Evolutionary conservation across 2,329 filamentous ascomycete species (phyloP), one percentile per base, ranked within the genome.

Genomic region (Hawksworthiomyces lignivorus): DNA sequence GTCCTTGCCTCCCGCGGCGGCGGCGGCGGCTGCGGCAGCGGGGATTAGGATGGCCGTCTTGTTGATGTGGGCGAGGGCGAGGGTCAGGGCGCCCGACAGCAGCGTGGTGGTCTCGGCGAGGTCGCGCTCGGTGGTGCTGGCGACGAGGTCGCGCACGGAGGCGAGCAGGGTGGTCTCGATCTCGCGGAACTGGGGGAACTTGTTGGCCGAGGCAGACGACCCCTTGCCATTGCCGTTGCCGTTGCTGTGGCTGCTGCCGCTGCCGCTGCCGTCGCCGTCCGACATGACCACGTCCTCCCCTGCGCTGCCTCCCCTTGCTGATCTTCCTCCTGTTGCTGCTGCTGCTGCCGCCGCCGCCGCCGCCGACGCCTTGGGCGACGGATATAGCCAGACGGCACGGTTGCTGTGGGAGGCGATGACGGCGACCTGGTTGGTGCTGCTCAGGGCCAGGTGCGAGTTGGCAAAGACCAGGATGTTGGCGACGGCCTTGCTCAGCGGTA

Each of bases 361-460:
- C 96, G 80, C 80, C 87, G 97, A 39, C 2, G 53, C 57, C 21
- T 59, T 62, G 7, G 64, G 62, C 3, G 68, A 61, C 0, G 92
- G 92, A 56, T 96, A 97, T 4, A 98, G 80, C 80, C 89, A 98
- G 56, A 82, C 75, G 43, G 90, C 87, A 49, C 84, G 81, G 56
- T 92, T 83, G 51, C 80, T 82, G 60, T 98, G 92, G 8, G 87
- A 87, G 26, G 90, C 92, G 48, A 98, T 78, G 14, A 98, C 77
- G 47, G 89, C 88, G 36, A 97, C 86, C 61, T 90, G 85, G 64
- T 97, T 97, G 41, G 85, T 79, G 62, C 92, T 90, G 63, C 89
- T 94, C 59, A 90, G 89, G 51, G 92, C 88, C 24, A 98, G 75
- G 59, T 98, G 94, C 42, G 90, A 87, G 62, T 98, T 97, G 66